Percentiles rank a stretch among this genome's conserved stretches.
phyloP scores from a whole-genome alignment of 225 moss, liverwort and hornwort species.

The Polytrichum formosum region DNA sequence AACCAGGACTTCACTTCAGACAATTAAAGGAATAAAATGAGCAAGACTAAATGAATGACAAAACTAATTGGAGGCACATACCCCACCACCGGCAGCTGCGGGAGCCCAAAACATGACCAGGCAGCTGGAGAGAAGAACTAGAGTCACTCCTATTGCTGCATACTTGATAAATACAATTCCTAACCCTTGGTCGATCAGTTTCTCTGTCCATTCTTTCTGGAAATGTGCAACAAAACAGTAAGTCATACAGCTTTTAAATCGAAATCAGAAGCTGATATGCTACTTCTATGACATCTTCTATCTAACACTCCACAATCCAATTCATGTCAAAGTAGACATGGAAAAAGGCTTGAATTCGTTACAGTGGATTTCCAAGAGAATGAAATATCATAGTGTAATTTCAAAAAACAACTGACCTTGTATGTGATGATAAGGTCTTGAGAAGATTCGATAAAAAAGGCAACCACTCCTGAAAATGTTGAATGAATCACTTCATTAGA shows the following conservation, averaged over 20 bases:
- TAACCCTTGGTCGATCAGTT: slow-evolving; percentile 40
- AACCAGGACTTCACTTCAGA: background rate
- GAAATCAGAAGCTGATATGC: no score
- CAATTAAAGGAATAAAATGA: background rate
- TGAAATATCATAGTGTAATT: no score
- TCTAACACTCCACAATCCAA: no score
- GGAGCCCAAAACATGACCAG: slow-evolving; percentile 80
- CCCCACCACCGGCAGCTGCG: slow-evolving; percentile 88
- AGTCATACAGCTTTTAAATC: no score
- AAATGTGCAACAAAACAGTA: slow-evolving; percentile 6
- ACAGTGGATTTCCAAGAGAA: no score
- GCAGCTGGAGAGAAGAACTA: slow-evolving; percentile 72
- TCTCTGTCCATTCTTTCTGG: slow-evolving; percentile 67
- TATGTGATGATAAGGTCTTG: slow-evolving; percentile 41
- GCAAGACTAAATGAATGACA: background rate
- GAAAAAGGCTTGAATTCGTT: no score
- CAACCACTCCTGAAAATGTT: slow-evolving; percentile 33
- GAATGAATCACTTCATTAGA: background rate
- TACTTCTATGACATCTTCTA: no score
- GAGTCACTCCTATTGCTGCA: slow-evolving; percentile 47
- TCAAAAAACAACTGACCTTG: slow-evolving; percentile 20
- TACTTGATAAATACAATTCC: slow-evolving; percentile 62
- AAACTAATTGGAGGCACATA: slow-evolving; percentile 17
- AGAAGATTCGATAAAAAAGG: slow-evolving; percentile 34
- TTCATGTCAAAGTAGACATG: no score